Evolutionary conservation across 331 rosid species (phyloP).

Genomic region (Saraca asoca): DNA sequence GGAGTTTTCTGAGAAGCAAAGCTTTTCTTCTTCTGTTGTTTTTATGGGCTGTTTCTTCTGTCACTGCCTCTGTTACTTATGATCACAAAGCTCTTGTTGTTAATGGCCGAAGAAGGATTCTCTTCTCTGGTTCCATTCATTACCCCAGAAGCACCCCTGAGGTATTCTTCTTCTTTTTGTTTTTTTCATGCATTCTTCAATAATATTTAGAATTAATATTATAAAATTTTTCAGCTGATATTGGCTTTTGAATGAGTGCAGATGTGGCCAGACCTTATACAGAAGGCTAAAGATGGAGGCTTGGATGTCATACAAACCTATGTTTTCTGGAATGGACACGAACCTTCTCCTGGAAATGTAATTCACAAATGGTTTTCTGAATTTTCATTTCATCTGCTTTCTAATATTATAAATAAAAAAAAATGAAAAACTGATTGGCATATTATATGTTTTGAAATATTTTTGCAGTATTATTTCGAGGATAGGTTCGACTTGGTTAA

Average conservation of each 20-base stretch:
- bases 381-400: background rate
- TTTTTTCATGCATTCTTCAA: constrained; percentile 2
- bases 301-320: constrained; percentile 95
- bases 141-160: too few relatives aligned
- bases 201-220: background rate
- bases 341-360: constrained; percentile 88
- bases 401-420: too few relatives aligned
- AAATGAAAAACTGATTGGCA: too few relatives aligned
- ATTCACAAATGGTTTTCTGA: constrained; percentile 2
- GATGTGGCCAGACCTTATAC: constrained; percentile 97
- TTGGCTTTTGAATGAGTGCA: constrained; percentile 37
- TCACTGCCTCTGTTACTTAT: background rate
- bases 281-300: constrained; percentile 97
- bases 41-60: background rate
- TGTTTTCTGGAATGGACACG: constrained; percentile 98
- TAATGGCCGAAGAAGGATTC: background rate
- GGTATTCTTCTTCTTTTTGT: background rate
- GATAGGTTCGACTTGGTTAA: constrained; percentile 85
- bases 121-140: background rate
- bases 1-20: background rate
- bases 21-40: background rate
- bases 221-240: background rate
- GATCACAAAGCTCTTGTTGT: background rate
- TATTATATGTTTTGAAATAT: background rate
- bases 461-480: constrained; percentile 77